Percentiles rank a stretch among this genome's conserved stretches.
Evolutionary conservation across 2,329 filamentous ascomycete genomes (phyloP).

Genomic region (Hypoxylon sp.): DNA sequence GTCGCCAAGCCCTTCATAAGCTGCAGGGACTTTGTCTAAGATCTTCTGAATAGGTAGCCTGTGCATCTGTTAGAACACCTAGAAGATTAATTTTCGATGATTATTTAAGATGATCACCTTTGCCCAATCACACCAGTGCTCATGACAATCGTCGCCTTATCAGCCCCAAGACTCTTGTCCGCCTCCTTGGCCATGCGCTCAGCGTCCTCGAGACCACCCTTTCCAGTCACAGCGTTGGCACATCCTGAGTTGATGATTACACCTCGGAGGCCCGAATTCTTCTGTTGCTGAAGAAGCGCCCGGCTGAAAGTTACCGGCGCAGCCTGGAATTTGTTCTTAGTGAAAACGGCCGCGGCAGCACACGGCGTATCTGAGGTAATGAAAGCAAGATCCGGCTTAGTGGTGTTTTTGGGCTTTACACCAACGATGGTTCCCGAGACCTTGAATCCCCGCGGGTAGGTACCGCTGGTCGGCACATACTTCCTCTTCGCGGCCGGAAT

Average conservation of each 20-base stretch:
- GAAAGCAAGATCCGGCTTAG: constrained; percentile 90
- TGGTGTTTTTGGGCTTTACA: constrained; percentile 93
- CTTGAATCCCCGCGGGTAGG: constrained; percentile 90
- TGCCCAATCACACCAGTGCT: constrained; percentile 98
- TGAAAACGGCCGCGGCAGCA: constrained; percentile 92
- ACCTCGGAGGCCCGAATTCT: constrained; percentile 79
- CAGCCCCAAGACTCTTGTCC: constrained; percentile 71
- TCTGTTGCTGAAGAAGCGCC: constrained; percentile 75
- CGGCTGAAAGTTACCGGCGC: constrained; percentile 91
- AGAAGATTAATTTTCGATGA: not conserved
- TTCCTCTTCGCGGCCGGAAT: constrained; percentile 88
- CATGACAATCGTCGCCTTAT: constrained; percentile 87
- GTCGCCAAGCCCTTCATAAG: constrained; percentile 77
- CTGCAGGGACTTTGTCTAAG: constrained; percentile 82
- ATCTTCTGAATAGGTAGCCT: constrained; percentile 94
- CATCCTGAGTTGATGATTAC: constrained; percentile 96
- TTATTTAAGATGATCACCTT: constrained; percentile 65
- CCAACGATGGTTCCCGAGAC: constrained; percentile 91
- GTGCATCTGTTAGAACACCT: constrained; percentile 41
- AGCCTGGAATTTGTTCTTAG: constrained; percentile 97
- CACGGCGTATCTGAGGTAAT: constrained; percentile 89
- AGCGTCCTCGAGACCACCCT: constrained; percentile 90
- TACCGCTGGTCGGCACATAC: constrained; percentile 87
- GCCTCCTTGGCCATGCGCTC: constrained; percentile 84
- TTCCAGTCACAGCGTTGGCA: constrained; percentile 96